Base-by-base conservation (phyloP, 129 eudicot species). In the Calendula officinalis region DNA sequence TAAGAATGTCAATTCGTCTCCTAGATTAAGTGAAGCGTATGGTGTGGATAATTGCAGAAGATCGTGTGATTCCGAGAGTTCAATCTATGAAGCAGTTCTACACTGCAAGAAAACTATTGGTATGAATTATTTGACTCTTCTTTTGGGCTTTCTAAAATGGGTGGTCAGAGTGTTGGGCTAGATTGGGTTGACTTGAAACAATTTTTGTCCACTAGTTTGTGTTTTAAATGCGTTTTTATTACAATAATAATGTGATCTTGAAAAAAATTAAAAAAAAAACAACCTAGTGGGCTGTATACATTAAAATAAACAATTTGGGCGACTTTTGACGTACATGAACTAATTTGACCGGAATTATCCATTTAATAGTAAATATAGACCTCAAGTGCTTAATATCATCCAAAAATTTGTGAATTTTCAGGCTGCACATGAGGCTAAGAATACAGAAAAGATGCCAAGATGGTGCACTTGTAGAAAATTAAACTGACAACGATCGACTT, bases 41-140 rank as follows among this genome's bases (percentile, higher is more conserved):
- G 70, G 75, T 10, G 82, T 47, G 3, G 89, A 84, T 75, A 66
- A 82, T 44, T 84, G 89, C 79, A 60, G 95, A 36, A 66, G 83
- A 61, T 91, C 96, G 12, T 87, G 83, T 42, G 98, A 91, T 63
- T 91, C 98, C 1, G 98, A 91, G 76, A 81, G 84, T 77, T 91
- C 98, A 7, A 91, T 91, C 14, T 75, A 81, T 40, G 98, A 91
- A 68, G 98, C 98, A 6, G 96, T 91, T 61, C 96, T 87, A 14
- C 98, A 91, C 41, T 91, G 98, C 77, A 91, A 91, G 75, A 85
- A 84, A 85, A 88, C 90, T 48, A 74, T 78, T 50, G 90, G 90
- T 82, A 81, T 3, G 75, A 42, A 43, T 7, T 35, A 36, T 45
- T n/a, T 62, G 33, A 5, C 36, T 51, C 10, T 12, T 56, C 43